These are phyloP conservation scores for Quercus mongolica DNA, from an alignment of 306 rosid genomes.

Conservation along the genomic window DNA sequence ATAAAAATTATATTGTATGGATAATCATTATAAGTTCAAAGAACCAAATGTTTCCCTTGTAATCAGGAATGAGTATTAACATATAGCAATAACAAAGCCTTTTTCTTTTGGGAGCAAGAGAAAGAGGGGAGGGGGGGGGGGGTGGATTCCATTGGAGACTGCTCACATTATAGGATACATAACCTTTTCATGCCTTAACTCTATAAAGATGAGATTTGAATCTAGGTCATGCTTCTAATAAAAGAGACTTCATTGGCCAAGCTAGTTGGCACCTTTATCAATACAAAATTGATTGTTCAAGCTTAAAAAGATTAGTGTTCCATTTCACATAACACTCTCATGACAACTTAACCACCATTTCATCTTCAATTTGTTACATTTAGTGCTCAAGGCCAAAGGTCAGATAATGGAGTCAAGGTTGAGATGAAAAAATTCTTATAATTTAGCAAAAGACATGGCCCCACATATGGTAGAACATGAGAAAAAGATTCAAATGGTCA, in stretches of 20 bases:
- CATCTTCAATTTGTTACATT: neutral
- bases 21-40: too few species aligned
- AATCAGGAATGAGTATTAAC: too few species aligned
- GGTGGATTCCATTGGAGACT: too few species aligned
- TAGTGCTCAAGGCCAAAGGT: neutral
- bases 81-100: too few species aligned
- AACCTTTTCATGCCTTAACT: too few species aligned
- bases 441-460: neutral
- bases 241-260: neutral
- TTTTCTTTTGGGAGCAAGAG: too few species aligned
- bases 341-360: neutral
- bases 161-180: too few species aligned
- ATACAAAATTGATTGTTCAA: neutral
- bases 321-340: neutral
- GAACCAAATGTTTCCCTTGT: too few species aligned
- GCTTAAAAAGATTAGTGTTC: neutral
- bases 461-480: neutral
- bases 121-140: too few species aligned
- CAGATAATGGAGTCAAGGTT: neutral
- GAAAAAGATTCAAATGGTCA: neutral
- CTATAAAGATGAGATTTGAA: neutral
- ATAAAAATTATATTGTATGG: too few species aligned
- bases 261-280: neutral
- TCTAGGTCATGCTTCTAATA: neutral
- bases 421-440: neutral